Evolutionary conservation across 2,329 filamentous ascomycete species (phyloP).

Genomic region (Periconia digitata): DNA sequence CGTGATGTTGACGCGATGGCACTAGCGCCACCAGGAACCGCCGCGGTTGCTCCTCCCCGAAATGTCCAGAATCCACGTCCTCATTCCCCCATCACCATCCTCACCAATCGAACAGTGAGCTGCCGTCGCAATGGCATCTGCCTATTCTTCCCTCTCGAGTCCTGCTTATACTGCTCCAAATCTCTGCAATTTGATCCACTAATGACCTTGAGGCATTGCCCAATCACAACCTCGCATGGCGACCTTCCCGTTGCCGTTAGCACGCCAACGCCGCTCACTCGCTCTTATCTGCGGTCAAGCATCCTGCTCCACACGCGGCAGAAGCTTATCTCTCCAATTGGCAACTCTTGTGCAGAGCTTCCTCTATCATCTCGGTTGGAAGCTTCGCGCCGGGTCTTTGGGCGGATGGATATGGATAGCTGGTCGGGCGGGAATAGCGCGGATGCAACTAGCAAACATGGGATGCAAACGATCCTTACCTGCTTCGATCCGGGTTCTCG

Average conservation of each 20-base stretch:
- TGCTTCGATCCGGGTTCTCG: background rate
- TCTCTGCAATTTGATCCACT: too few species aligned
- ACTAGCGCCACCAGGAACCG: too few species aligned
- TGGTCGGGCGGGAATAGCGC: background rate
- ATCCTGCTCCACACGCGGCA: background rate
- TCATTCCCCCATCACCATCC: too few species aligned
- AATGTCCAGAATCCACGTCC: too few species aligned
- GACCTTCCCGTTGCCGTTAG: background rate
- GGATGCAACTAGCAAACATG: background rate
- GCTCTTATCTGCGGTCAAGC: slow-evolving; percentile 1
- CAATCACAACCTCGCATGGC: background rate
- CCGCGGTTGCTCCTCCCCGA: too few species aligned
- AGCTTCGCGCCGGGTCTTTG: background rate
- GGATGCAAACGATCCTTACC: background rate
- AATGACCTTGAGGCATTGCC: too few species aligned
- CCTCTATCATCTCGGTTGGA: too few species aligned
- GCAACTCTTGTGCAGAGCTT: background rate
- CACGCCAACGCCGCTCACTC: background rate
- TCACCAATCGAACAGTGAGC: too few species aligned
- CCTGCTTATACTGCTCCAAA: too few species aligned
- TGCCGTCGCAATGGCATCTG: too few species aligned
- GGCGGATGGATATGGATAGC: background rate
- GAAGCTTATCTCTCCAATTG: background rate
- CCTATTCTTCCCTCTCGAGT: background rate
- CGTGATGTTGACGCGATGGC: too few species aligned